Percentiles rank a stretch among this genome's conserved stretches.
Evolutionary conservation across 202 grass and related monocot genomes (phyloP).

Genomic region (Musa balbisiana): DNA sequence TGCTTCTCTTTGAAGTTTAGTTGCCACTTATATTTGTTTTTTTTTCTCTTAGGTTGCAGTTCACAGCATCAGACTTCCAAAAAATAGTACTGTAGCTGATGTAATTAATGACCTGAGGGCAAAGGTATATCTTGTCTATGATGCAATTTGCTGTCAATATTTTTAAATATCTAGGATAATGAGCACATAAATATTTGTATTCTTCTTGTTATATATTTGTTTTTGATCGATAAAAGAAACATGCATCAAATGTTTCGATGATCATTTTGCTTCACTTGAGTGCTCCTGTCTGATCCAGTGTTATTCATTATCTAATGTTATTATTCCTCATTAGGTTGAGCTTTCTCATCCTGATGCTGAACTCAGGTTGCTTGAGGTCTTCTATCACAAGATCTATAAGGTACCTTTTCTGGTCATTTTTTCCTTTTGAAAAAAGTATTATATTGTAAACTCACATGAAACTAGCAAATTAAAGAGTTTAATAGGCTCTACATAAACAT

Average conservation of each 20-base stretch:
- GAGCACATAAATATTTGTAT: slow-evolving; percentile 1
- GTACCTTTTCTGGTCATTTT: slow-evolving; percentile 29
- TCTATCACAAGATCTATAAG: slow-evolving; percentile 97
- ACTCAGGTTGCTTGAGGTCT: slow-evolving; percentile 92
- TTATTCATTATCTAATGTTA: background rate
- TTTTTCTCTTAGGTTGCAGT: slow-evolving; percentile 51
- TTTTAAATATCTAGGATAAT: background rate
- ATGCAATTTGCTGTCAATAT: background rate
- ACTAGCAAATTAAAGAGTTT: background rate
- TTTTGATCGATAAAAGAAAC: background rate
- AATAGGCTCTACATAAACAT: slow-evolving; percentile 10
- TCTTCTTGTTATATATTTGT: background rate
- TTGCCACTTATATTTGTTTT: background rate
- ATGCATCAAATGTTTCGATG: no score
- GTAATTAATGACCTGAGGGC: slow-evolving; percentile 82
- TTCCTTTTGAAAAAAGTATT: background rate
- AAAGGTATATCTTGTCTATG: slow-evolving; percentile 44
- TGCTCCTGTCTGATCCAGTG: no score
- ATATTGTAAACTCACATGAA: background rate
- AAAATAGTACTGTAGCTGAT: slow-evolving; percentile 83
- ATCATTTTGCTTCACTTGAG: no score
- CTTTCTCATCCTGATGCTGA: slow-evolving; percentile 75
- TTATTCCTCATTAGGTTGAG: slow-evolving; percentile 53
- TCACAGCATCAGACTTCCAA: slow-evolving; percentile 85
- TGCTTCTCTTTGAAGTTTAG: background rate